Evolutionary conservation across 2,329 filamentous ascomycete species (phyloP).

Genomic region (Tolypocladium inflatum): DNA sequence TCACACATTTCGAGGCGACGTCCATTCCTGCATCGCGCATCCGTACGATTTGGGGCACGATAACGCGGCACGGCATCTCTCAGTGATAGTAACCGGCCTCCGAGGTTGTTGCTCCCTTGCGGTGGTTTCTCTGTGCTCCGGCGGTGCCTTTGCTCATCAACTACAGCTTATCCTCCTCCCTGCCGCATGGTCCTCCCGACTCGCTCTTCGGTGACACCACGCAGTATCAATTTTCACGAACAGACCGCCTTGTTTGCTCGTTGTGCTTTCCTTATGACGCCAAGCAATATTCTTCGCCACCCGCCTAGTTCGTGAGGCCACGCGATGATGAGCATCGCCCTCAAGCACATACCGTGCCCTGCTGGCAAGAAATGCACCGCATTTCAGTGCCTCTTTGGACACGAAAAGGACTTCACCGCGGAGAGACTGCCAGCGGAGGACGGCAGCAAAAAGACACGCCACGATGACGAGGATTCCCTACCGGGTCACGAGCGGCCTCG

Average conservation of each 20-base stretch:
- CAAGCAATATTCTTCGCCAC: neutral
- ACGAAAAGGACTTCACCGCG: slow-evolving; percentile 21
- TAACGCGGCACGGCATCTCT: neutral
- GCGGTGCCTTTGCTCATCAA: neutral
- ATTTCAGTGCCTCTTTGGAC: slow-evolving; percentile 41
- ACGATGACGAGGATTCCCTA: neutral
- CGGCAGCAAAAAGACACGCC: neutral
- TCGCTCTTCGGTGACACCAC: neutral
- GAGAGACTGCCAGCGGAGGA: slow-evolving; percentile 2
- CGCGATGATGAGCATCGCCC: slow-evolving; percentile 25
- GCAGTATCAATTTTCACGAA: neutral
- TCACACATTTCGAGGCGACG: neutral
- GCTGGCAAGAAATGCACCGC: slow-evolving; percentile 37
- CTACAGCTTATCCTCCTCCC: neutral
- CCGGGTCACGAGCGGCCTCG: slow-evolving; percentile 17
- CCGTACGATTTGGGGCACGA: neutral
- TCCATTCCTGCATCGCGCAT: neutral
- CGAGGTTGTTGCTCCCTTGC: neutral
- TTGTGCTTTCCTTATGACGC: neutral
- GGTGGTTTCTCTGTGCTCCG: neutral
- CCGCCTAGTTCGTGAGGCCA: neutral
- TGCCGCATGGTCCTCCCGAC: neutral
- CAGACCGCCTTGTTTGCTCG: neutral
- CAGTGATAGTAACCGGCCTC: neutral
- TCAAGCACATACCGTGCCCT: slow-evolving; percentile 42